Percentiles rank a stretch among this genome's conserved stretches.
phyloP scores from a whole-genome alignment of 2,329 filamentous ascomycete species.

The Colletotrichum chrysophilum region DNA sequence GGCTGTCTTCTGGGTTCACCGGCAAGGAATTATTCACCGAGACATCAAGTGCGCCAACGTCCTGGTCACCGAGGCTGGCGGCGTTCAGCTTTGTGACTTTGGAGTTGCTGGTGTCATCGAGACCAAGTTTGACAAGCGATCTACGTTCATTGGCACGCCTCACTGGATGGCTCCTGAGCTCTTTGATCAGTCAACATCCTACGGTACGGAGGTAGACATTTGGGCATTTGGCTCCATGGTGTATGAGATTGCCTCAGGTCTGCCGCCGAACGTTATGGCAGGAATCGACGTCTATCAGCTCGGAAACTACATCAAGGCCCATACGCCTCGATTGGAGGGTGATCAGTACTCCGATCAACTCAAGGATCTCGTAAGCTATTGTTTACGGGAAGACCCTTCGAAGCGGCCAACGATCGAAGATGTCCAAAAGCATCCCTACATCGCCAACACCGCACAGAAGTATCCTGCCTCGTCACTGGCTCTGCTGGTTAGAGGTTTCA shows the following conservation, averaged over 20 bases:
- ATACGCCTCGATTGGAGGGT: constrained; percentile 73
- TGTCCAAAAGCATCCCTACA: constrained; percentile 73
- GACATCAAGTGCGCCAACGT: constrained; percentile 83
- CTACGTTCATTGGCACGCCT: constrained; percentile 81
- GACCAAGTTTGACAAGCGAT: constrained; percentile 76
- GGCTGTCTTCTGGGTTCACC: constrained; percentile 71
- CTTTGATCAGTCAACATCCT: constrained; percentile 67
- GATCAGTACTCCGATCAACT: constrained; percentile 73
- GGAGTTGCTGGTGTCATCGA: constrained; percentile 82
- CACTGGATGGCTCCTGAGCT: constrained; percentile 90
- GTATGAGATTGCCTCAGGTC: constrained; percentile 80
- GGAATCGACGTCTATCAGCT: constrained; percentile 52
- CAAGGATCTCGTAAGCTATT: constrained; percentile 74
- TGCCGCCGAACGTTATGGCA: constrained; percentile 71
- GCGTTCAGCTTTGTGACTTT: constrained; percentile 84
- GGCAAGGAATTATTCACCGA: constrained; percentile 72
- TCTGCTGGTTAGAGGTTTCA: constrained; percentile 73
- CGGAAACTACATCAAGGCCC: constrained; percentile 62
- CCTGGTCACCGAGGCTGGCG: constrained; percentile 76
- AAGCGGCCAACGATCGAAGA: constrained; percentile 73
- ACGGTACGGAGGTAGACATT: constrained; percentile 78
- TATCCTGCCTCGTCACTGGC: constrained; percentile 70
- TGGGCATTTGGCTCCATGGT: constrained; percentile 87
- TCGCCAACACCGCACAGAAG: constrained; percentile 64
- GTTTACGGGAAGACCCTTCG: constrained; percentile 71